Conservation (phyloP, 305 asterid genomes). For the Fraxinus sp. region DNA sequence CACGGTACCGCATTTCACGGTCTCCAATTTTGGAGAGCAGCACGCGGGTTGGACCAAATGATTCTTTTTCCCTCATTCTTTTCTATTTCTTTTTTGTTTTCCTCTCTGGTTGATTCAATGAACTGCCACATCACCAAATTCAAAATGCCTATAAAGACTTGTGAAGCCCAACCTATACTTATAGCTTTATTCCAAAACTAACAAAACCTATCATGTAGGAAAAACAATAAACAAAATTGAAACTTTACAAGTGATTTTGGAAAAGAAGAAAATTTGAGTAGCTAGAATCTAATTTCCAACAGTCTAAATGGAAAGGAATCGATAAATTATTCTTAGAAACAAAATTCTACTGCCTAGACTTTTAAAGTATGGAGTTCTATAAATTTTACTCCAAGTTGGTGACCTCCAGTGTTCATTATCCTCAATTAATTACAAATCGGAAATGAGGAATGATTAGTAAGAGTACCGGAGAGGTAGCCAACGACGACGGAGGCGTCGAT, state of each 20-base stretch:
- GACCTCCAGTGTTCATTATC: neutral
- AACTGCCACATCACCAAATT: too few species aligned
- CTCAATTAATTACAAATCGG: neutral
- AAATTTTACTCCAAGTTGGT: neutral
- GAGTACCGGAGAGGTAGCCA: conserved; percentile 58
- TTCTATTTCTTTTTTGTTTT: too few species aligned
- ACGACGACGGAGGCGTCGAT: conserved; percentile 80
- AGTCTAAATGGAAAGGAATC: neutral
- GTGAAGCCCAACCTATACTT: too few species aligned
- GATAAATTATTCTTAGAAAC: neutral
- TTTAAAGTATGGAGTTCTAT: too few species aligned
- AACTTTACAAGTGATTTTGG: neutral
- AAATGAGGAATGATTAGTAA: neutral
- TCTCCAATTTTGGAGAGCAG: too few species aligned
- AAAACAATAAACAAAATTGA: neutral
- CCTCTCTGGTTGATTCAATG: too few species aligned
- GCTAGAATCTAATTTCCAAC: neutral
- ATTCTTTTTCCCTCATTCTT: too few species aligned
- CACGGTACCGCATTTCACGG: too few species aligned
- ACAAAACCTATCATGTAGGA: neutral
- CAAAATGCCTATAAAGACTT: too few species aligned
- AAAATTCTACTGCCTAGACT: neutral
- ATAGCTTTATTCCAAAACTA: too few species aligned
- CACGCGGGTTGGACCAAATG: too few species aligned
- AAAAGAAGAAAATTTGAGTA: neutral